Conservation (phyloP, 345 rosid species). For the Gossypium raimondii region DNA sequence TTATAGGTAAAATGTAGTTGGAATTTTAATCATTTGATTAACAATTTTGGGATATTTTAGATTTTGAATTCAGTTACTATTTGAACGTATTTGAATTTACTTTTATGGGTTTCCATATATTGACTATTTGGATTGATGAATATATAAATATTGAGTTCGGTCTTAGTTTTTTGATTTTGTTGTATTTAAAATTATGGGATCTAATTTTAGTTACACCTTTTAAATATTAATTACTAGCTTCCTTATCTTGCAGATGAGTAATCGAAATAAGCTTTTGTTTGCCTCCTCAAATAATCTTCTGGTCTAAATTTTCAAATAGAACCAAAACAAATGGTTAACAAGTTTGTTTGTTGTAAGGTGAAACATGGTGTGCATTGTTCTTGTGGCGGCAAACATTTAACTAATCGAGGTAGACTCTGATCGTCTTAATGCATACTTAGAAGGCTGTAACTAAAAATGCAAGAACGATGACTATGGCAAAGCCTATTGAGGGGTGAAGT, state of each 20-base stretch:
- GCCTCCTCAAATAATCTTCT: not conserved
- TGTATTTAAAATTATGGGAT: too few species aligned
- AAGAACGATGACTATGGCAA: not conserved
- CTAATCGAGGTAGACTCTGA: not conserved
- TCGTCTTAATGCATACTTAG: not conserved
- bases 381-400: conserved; percentile 9
- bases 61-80: too few species aligned
- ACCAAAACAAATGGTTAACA: conserved; percentile 15
- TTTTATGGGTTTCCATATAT: too few species aligned
- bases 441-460: not conserved
- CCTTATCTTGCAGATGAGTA: not conserved
- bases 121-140: too few species aligned
- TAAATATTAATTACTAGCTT: not conserved
- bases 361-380: not conserved
- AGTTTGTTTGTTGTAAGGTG: conserved; percentile 25
- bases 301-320: too few species aligned
- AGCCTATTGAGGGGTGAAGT: conserved; percentile 5
- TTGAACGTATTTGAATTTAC: too few species aligned
- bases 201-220: not conserved
- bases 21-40: too few species aligned
- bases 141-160: too few species aligned
- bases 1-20: too few species aligned
- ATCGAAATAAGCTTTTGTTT: not conserved
- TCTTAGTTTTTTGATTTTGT: too few species aligned
- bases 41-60: too few species aligned